phyloP scores from a whole-genome alignment of 208 protist genomes.

The Trypanosomatidae sp. region DNA sequence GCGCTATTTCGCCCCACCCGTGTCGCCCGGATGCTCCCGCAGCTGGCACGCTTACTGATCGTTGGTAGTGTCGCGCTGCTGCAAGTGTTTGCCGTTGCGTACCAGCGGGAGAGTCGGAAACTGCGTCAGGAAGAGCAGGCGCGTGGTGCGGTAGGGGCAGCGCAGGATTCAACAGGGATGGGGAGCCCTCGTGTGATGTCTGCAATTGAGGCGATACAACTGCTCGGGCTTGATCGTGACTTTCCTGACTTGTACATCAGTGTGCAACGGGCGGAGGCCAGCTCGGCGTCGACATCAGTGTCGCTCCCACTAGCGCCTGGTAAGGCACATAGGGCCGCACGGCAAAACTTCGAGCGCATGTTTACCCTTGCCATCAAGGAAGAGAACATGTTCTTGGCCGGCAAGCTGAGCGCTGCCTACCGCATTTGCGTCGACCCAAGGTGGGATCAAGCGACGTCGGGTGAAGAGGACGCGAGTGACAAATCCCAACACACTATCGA shows the following conservation, averaged over 20 bases:
- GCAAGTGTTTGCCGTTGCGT: conserved; percentile 62
- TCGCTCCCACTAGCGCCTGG: conserved; percentile 33
- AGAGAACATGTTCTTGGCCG: conserved; percentile 70
- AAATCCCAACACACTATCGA: background rate
- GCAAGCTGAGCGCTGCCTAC: conserved; percentile 82
- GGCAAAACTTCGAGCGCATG: conserved; percentile 63
- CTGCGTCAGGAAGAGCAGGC: conserved; percentile 29
- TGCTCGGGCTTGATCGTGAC: conserved; percentile 63
- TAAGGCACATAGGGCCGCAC: conserved; percentile 38
- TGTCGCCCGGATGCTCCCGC: conserved; percentile 48
- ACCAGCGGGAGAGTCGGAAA: conserved; percentile 41
- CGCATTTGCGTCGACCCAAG: conserved; percentile 68
- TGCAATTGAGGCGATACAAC: conserved; percentile 57
- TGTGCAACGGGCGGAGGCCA: conserved; percentile 12
- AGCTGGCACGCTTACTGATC: conserved; percentile 40
- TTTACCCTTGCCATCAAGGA: conserved; percentile 53
- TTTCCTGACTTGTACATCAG: conserved; percentile 19
- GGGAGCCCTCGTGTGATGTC: conserved; percentile 37
- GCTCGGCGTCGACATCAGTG: background rate
- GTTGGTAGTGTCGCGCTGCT: conserved; percentile 35
- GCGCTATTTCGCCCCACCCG: conserved; percentile 43
- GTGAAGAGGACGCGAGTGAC: conserved; percentile 1
- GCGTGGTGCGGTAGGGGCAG: background rate
- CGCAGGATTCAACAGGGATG: conserved; percentile 3
- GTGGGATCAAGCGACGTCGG: conserved; percentile 44